Evolutionary conservation across 805 yeast species (phyloP), one percentile per base, ranked within the genome.

Genomic region (Kuraishia borneana): DNA sequence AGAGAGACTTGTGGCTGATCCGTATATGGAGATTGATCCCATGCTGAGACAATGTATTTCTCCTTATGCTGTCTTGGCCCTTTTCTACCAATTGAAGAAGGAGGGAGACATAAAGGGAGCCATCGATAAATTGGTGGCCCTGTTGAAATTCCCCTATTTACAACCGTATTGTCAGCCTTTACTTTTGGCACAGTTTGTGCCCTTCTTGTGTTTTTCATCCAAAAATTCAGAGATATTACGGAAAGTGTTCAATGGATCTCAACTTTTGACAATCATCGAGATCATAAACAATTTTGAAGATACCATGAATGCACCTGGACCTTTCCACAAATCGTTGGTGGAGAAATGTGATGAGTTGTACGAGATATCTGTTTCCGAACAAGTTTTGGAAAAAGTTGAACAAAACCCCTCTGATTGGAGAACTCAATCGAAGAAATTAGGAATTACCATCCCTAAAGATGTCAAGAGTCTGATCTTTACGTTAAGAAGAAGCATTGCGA

Each of bases 61-160:
- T 4, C 92, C 92, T 31, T 76, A 80, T 48, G 85, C 79, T 2
- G 70, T 78, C 1, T 57, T 82, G 18, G 61, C 62, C 38, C 67
- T 67, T 39, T 74, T 70, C 44, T 66, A 67, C 48, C 53, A 55
- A 13, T 49, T 58, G 6, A 43, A 50, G 35, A 32, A 38, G 5
- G 37, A 44, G 6, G 53, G 56, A 5, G 48, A 57, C 1, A 18
- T 12, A 4, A 30, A 40, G 1, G 16, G 3, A 39, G 49, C 63
- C 5, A 43, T 63, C 29, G 34, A 40, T 3, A 55, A 54, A 33
- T 35, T 65, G n/a, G 41, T 59, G 10, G 52, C 57, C 26, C 50
- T 75, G 10, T 48, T 79, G 18, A 57, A 57, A 16, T 65, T 77
- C 47, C 61, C 60, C 31, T 76, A 73, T 43, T 47, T 77, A 36